Percentiles rank a stretch among this genome's conserved stretches.
These are phyloP conservation scores for Chaetomiaceae sp. DNA, from an alignment of 2,329 filamentous ascomycete genomes.

Conservation along the genomic window DNA sequence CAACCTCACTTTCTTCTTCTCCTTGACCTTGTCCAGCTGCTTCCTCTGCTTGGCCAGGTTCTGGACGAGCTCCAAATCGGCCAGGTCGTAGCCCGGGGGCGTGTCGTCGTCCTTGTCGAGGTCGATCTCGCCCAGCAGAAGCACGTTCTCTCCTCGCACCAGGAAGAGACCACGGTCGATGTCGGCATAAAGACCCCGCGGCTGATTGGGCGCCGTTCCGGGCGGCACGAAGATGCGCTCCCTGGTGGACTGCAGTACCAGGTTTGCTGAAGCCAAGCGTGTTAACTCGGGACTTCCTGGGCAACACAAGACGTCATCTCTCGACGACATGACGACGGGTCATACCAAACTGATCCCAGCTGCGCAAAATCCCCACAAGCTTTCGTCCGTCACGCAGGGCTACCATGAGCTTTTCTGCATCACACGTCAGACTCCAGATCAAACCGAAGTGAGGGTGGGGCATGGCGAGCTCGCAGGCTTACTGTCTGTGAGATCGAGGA, in stretches of 20 bases:
- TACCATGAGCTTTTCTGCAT: conserved; percentile 85
- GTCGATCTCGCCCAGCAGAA: conserved; percentile 91
- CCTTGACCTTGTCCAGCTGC: conserved; percentile 59
- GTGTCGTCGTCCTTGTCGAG: conserved; percentile 91
- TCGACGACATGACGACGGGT: neutral
- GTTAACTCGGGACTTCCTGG: conserved; percentile 22
- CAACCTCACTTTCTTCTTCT: conserved; percentile 67
- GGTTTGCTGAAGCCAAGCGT: conserved; percentile 62
- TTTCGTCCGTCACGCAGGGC: conserved; percentile 90
- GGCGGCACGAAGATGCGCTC: conserved; percentile 73
- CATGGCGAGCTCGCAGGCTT: conserved; percentile 34
- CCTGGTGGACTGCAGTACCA: conserved; percentile 87
- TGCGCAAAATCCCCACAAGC: conserved; percentile 83
- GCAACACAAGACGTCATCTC: neutral
- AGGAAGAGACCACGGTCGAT: conserved; percentile 81
- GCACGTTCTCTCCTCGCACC: conserved; percentile 93
- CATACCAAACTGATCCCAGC: conserved; percentile 97
- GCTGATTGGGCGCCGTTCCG: conserved; percentile 36
- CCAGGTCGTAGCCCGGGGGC: conserved; percentile 58
- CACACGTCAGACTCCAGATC: conserved; percentile 21
- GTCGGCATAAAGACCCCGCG: conserved; percentile 67
- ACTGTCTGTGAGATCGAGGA: conserved; percentile 97
- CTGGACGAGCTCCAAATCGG: conserved; percentile 48
- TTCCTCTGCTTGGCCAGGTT: conserved; percentile 68
- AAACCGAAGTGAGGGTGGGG: neutral